Evolutionary conservation across 192 early-diverging fungal species (phyloP), one percentile per base, ranked within the genome.

Genomic region (Allomyces macrogynus): DNA sequence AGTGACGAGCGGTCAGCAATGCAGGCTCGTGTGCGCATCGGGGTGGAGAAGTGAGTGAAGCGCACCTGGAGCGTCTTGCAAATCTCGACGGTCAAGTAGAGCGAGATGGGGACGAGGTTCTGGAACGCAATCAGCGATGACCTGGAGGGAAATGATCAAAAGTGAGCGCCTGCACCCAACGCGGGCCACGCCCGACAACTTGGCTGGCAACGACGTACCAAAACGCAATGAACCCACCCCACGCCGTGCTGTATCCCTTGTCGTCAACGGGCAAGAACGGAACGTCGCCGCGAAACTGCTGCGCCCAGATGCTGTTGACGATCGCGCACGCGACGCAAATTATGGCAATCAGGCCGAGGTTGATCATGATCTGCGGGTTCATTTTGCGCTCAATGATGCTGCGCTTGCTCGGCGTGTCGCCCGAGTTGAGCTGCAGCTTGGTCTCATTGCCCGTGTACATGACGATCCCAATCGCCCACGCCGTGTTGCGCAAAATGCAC

Each of bases 101-200:
- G 75, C 0, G 92, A 90, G 61, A 98, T 96, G 1, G 95, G 95
- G 61, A 98, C 94, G 66, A 96, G 86, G 70, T 93, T 90, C 70
- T 95, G 93, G 67, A 94, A 90, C 65, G 93, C 87, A 67, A 97
- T 94, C 80, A 96, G 75, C 63, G 82, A 80, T 62, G 82, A 81
- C 85, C 77, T 81, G 68, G 67, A 76, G n/a, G n/a, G 75, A n/a
- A n/a, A n/a, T n/a, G n/a, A n/a, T n/a, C n/a, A n/a, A n/a, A n/a
- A n/a, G n/a, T n/a, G n/a, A n/a, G n/a, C n/a, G n/a, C n/a, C n/a
- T n/a, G n/a, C n/a, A n/a, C n/a, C n/a, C n/a, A n/a, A n/a, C n/a
- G n/a, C n/a, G n/a, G n/a, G n/a, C n/a, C n/a, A n/a, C n/a, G n/a
- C n/a, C n/a, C n/a, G n/a, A n/a, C n/a, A n/a, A n/a, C n/a, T n/a